These are phyloP conservation scores for Claviceps sp. DNA, from an alignment of 2,329 filamentous ascomycete species.

Conservation along the genomic window DNA sequence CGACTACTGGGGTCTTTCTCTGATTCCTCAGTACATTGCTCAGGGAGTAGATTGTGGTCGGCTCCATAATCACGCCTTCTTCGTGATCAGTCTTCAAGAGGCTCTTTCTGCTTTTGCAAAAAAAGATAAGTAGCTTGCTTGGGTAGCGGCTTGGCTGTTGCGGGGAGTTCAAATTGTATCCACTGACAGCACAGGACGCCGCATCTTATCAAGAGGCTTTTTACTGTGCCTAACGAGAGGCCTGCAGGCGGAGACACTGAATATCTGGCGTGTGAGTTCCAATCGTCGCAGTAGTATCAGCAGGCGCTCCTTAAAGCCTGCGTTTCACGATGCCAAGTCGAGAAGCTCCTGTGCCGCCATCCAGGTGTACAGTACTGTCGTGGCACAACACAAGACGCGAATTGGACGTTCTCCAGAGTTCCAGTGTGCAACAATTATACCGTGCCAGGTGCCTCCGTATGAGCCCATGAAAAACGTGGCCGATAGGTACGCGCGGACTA, in stretches of 20 bases:
- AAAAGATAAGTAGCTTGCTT: conserved; percentile 54
- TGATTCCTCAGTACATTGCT: conserved; percentile 68
- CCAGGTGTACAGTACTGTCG: conserved; percentile 73
- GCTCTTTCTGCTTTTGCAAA: conserved; percentile 62
- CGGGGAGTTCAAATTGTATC: conserved; percentile 50
- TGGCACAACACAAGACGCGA: conserved; percentile 80
- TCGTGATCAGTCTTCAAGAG: conserved; percentile 68
- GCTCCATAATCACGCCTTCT: conserved; percentile 80
- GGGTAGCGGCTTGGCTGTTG: conserved; percentile 65
- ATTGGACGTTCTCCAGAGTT: conserved; percentile 74
- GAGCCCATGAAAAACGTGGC: conserved; percentile 17
- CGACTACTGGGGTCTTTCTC: conserved; percentile 65
- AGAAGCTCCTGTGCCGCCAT: conserved; percentile 80
- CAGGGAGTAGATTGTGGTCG: conserved; percentile 65
- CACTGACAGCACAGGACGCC: background rate
- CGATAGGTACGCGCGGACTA: conserved; percentile 17
- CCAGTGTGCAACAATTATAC: conserved; percentile 35
- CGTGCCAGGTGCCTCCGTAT: conserved; percentile 22
- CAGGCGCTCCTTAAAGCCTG: conserved; percentile 22
- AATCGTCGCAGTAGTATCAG: conserved; percentile 19
- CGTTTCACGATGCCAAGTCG: conserved; percentile 69
- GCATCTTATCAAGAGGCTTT: background rate
- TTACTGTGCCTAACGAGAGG: background rate
- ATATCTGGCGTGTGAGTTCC: conserved; percentile 11
- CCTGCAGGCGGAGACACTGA: conserved; percentile 11